Evolutionary conservation across 2,329 filamentous ascomycete genomes (phyloP), one percentile per base, ranked within the genome.

Genomic region (Scedosporium apiospermum): DNA sequence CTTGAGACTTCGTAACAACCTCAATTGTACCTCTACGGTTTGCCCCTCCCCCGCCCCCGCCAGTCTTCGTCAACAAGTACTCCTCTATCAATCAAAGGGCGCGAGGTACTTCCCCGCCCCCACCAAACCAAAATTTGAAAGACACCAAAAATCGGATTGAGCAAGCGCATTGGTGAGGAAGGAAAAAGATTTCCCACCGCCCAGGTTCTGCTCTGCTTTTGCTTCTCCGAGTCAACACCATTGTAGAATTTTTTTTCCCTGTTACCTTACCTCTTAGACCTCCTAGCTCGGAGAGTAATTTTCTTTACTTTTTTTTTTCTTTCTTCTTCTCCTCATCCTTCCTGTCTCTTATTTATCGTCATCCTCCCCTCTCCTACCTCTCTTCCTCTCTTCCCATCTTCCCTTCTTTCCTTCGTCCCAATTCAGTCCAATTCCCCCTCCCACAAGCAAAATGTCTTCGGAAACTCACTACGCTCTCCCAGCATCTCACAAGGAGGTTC

Each of bases 401-500:
- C 26, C 18, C 18, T 55, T 51, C 27, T 38, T 51, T 21, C 23
- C 41, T 41, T 18, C 57, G 60, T 46, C 58, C 53, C 61, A 42
- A 10, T 63, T 38, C 59, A 26, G 49, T 61, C 44, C 38, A 57
- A 23, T 6, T 38, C 59, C 44, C 59, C 58, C 59, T 38, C 60
- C 59, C 57, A 58, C 57, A 61, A 68, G 62, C 67, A 68, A 73
- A 71, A 79, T 79, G 77, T 71, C 76, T 70, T 65, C 74, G 66
- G 70, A 57, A 9, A 3, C 27, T 14, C 49, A 78, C 66, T 84
- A 84, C 73, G 78, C 81, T 68, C 77, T 84, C 70, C 77, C 81
- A 62, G 73, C 78, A 71, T 71, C 78, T 70, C 81, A 83, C 78
- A 82, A 82, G 74, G 77, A 82, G 74, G 81, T 82, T 68, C 62